Evolutionary conservation across 148 eudicot genomes (phyloP), one percentile per base, ranked within the genome.

Genomic region (Chenopodium quinoa): DNA sequence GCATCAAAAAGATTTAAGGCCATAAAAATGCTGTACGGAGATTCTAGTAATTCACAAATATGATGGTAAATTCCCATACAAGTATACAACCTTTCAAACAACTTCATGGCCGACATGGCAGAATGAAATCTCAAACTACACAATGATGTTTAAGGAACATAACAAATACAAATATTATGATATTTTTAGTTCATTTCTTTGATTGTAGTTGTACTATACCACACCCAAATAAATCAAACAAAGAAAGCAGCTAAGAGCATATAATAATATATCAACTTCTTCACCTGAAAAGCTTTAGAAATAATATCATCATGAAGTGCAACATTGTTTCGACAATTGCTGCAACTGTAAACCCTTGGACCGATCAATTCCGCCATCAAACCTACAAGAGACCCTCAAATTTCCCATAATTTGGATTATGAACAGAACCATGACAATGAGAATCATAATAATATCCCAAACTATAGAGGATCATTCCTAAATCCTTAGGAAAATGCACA

Each of bases 231-330:
- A 5, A 16, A 67, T 25, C 17, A 11, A 78, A 65, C n/a, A 77
- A 78, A 7, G 8, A 78, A 48, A 27, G 32, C 40, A 48, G 32
- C 27, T 65, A 4, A 16, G 19, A 37, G 5, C 11, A 32, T 6
- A 32, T n/a, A 44, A n/a, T 32, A n/a, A 47, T 7, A 9, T 4
- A 73, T 46, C 58, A 73, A 73, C 9, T 47, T 48, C 16, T 73
- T 80, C 34, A 91, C 97, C 95, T 93, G 97, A 80, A 91, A 93
- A 76, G 93, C 92, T 88, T 93, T 93, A 63, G 97, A 93, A 81
- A 90, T 86, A 79, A 90, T 78, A 86, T 93, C 95, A 84, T 93
- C 95, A 76, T 93, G 97, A 80, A 89, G 89, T 4, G 93, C 94
- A 78, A 93, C 90, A 75, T 88, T 88, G 86, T 84, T 91, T 78